phyloP scores from a whole-genome alignment of 768 basidiomycete species.

The Hericium erinaceus region DNA sequence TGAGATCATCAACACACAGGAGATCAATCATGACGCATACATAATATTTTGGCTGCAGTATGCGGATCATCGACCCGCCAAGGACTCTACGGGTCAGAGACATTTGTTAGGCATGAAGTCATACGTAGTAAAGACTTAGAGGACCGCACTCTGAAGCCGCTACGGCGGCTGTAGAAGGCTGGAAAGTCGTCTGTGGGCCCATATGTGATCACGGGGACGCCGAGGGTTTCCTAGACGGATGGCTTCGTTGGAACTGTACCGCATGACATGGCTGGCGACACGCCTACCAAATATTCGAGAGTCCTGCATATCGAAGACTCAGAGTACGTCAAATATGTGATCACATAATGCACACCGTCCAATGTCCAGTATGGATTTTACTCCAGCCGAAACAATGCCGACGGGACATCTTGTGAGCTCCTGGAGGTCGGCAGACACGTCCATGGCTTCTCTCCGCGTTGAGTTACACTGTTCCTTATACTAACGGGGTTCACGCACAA shows the following conservation, averaged over 20 bases:
- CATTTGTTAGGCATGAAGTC: background rate
- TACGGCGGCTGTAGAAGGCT: slow-evolving; percentile 82
- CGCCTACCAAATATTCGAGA: slow-evolving; percentile 63
- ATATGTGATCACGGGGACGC: slow-evolving; percentile 84
- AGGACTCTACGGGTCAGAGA: slow-evolving; percentile 45
- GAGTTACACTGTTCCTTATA: background rate
- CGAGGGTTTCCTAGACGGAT: slow-evolving; percentile 77
- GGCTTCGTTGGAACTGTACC: background rate
- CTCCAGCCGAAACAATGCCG: slow-evolving; percentile 86
- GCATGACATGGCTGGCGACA: background rate
- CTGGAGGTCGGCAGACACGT: slow-evolving; percentile 88
- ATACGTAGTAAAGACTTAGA: background rate
- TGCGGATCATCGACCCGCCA: slow-evolving; percentile 61
- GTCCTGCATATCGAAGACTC: slow-evolving; percentile 36
- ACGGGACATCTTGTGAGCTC: slow-evolving; percentile 87
- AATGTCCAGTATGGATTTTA: slow-evolving; percentile 93
- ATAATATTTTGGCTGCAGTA: slow-evolving; percentile 64
- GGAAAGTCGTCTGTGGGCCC: slow-evolving; percentile 76
- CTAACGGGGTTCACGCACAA: slow-evolving; percentile 28
- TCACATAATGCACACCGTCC: slow-evolving; percentile 39
- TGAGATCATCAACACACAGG: background rate
- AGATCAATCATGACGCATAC: slow-evolving; percentile 32
- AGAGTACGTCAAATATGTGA: background rate
- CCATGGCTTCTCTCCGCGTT: slow-evolving; percentile 56
- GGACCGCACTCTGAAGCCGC: slow-evolving; percentile 61